Percentiles rank a stretch among this genome's conserved stretches.
phyloP scores from a whole-genome alignment of 306 rosid species.

The Begonia fuchsioides region DNA sequence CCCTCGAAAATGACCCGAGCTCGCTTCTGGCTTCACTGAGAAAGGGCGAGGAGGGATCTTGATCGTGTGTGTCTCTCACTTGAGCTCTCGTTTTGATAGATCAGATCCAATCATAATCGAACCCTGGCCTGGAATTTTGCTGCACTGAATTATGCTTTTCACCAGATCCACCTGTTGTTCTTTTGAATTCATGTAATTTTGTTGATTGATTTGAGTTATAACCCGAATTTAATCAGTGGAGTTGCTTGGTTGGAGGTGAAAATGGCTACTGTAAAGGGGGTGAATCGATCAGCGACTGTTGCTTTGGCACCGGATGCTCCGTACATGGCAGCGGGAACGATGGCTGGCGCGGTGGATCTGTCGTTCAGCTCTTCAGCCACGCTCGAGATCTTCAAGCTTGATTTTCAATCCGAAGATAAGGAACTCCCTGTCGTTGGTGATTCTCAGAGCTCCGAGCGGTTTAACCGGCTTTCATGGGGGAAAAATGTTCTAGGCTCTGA shows the following conservation, averaged over 20 bases:
- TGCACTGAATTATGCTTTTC: neutral
- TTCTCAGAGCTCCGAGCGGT: conserved; percentile 73
- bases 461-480: conserved; percentile 80
- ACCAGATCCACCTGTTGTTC: conserved; percentile 16
- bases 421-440: conserved; percentile 72
- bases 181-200: no score
- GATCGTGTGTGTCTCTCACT: conserved; percentile 4
- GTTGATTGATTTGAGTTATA: no score
- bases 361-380: conserved; percentile 92
- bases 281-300: conserved; percentile 81
- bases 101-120: conserved; percentile 19
- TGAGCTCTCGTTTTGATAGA: conserved; percentile 11
- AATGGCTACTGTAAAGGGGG: conserved; percentile 88
- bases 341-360: conserved; percentile 99
- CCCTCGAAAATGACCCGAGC: conserved; percentile 2
- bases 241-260: neutral
- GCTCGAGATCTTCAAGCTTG: conserved; percentile 84
- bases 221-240: conserved; percentile 2
- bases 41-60: neutral
- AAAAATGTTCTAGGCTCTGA: conserved; percentile 37
- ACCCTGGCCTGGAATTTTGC: conserved; percentile 6
- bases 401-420: conserved; percentile 85
- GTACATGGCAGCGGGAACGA: conserved; percentile 87
- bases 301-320: conserved; percentile 95
- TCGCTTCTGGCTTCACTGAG: no score